phyloP scores from a whole-genome alignment of 139 green algal species.

The Tetraselmis striata region DNA sequence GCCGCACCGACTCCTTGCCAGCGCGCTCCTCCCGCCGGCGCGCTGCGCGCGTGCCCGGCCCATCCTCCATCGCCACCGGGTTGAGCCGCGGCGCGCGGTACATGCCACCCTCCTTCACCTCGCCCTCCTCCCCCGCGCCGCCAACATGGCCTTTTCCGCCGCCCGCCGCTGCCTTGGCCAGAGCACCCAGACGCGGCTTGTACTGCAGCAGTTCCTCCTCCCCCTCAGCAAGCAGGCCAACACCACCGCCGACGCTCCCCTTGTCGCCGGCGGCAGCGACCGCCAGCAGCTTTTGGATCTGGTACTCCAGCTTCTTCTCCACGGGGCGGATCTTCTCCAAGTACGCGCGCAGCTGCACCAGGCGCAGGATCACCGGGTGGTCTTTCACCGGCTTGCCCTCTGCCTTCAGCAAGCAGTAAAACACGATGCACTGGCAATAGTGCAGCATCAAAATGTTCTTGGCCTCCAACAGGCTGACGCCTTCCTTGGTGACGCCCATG shows the following conservation, averaged over 20 bases:
- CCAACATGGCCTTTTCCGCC: too few species aligned
- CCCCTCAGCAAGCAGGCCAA: slow-evolving; percentile 15
- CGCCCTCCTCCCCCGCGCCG: slow-evolving; percentile 21
- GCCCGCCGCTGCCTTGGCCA: not conserved
- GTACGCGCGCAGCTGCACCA: slow-evolving; percentile 78
- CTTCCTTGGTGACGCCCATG: slow-evolving; percentile 73
- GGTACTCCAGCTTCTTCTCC: slow-evolving; percentile 91
- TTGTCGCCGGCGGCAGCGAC: slow-evolving; percentile 22
- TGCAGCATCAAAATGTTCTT: slow-evolving; percentile 94
- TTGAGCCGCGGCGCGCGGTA: slow-evolving; percentile 87
- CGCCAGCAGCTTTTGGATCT: slow-evolving; percentile 91
- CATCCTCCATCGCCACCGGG: slow-evolving; percentile 72
- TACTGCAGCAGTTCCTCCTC: slow-evolving; percentile 4
- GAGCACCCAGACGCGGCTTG: not conserved
- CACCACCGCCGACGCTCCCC: not conserved
- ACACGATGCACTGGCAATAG: slow-evolving; percentile 87
- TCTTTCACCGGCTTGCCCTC: slow-evolving; percentile 80
- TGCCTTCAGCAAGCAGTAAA: slow-evolving; percentile 94
- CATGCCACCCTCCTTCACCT: slow-evolving; percentile 36
- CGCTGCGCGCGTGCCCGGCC: slow-evolving; percentile 39
- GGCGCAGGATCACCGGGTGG: slow-evolving; percentile 86
- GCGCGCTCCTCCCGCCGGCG: slow-evolving; percentile 27
- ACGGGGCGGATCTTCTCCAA: slow-evolving; percentile 89
- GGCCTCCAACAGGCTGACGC: slow-evolving; percentile 90
- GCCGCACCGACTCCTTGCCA: slow-evolving; percentile 30